Percentiles rank a stretch among this genome's conserved stretches.
These are phyloP conservation scores for Cladorrhinum sp. DNA, from an alignment of 2,329 filamentous ascomycete genomes.

Conservation along the genomic window DNA sequence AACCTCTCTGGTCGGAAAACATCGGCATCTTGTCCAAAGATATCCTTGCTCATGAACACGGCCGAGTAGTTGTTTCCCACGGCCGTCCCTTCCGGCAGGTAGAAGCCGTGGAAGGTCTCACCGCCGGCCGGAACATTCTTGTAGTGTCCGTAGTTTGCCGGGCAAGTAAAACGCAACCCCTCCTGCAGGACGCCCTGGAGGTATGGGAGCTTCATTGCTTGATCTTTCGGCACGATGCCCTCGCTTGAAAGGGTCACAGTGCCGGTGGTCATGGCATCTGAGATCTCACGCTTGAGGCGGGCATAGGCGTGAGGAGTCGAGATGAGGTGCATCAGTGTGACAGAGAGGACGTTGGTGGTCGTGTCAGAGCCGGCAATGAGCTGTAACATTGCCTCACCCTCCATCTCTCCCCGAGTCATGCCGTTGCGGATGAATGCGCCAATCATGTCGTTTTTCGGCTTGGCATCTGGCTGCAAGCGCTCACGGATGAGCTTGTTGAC, in stretches of 20 bases:
- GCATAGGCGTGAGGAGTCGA: slow-evolving; percentile 23
- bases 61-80: slow-evolving; percentile 21
- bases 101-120: slow-evolving; percentile 29
- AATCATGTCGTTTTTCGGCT: slow-evolving; percentile 16
- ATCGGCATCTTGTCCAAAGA: slow-evolving; percentile 38
- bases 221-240: slow-evolving; percentile 9
- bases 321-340: slow-evolving; percentile 25
- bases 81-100: slow-evolving; percentile 29
- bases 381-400: slow-evolving; percentile 38
- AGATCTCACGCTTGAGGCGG: slow-evolving; percentile 18
- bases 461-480: neutral
- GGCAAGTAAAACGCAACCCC: slow-evolving; percentile 18
- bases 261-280: slow-evolving; percentile 5
- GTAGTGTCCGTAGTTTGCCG: slow-evolving; percentile 17
- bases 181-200: slow-evolving; percentile 25
- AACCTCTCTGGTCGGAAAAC: slow-evolving; percentile 46
- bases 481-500: slow-evolving; percentile 3
- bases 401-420: slow-evolving; percentile 36
- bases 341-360: slow-evolving; percentile 23
- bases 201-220: slow-evolving; percentile 17
- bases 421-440: slow-evolving; percentile 36
- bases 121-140: slow-evolving; percentile 29
- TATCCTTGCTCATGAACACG: slow-evolving; percentile 17
- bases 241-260: slow-evolving; percentile 26
- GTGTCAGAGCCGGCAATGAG: slow-evolving; percentile 23